phyloP scores from a whole-genome alignment of 2,329 filamentous ascomycete species.

The Alternaria gaisen region DNA sequence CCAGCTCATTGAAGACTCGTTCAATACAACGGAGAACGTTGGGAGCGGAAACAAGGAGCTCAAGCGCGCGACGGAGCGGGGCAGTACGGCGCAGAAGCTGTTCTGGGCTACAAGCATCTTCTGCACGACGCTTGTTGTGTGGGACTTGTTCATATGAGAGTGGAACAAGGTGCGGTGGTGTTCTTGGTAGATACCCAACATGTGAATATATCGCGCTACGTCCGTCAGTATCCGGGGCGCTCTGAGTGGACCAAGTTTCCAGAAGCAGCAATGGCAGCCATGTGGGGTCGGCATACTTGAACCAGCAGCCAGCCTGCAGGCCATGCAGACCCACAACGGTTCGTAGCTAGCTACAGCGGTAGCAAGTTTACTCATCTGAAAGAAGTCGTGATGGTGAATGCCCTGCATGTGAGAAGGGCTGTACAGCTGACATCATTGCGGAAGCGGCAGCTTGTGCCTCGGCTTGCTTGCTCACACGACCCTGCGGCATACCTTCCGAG shows the following conservation, averaged over 20 bases:
- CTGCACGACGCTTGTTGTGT: conserved; percentile 57
- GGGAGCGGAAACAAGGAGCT: conserved; percentile 90
- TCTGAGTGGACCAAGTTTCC: conserved; percentile 26
- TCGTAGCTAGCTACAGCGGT: neutral
- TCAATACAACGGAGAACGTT: conserved; percentile 84
- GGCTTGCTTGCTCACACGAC: conserved; percentile 34
- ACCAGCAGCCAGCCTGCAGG: neutral
- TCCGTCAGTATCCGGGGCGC: conserved; percentile 15
- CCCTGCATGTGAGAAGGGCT: conserved; percentile 35
- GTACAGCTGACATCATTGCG: conserved; percentile 30
- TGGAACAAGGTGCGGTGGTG: neutral
- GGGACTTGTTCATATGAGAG: conserved; percentile 59
- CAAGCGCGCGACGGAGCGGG: conserved; percentile 74
- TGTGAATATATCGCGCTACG: conserved; percentile 16
- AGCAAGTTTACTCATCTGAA: neutral
- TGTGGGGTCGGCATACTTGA: conserved; percentile 20
- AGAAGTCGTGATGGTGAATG: conserved; percentile 8
- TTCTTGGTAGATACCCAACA: conserved; percentile 17
- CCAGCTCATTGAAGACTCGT: conserved; percentile 84
- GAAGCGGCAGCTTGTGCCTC: conserved; percentile 31
- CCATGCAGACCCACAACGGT: conserved; percentile 25
- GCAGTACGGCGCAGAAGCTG: conserved; percentile 59
- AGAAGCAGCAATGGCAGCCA: conserved; percentile 29
- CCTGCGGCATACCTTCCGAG: conserved; percentile 12
- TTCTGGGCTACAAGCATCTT: conserved; percentile 59